Conservation (phyloP, 192 early-diverging fungal species). For the Glomus cerebriforme region DNA sequence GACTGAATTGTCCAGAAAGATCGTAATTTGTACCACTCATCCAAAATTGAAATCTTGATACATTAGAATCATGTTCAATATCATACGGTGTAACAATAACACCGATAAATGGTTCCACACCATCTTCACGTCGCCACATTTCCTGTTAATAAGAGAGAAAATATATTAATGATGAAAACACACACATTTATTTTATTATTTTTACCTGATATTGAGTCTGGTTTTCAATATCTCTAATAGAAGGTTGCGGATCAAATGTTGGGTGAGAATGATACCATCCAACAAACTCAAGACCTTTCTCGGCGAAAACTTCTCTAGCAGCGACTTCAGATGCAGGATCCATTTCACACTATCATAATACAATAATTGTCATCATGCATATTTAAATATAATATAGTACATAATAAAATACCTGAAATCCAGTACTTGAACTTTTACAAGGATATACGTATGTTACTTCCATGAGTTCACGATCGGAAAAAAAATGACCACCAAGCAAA, state of each 20-base stretch:
- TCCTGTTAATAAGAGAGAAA: constrained; percentile 36
- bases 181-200: neutral
- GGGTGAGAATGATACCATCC: constrained; percentile 99
- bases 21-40: constrained; percentile 59
- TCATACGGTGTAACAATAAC: constrained; percentile 86
- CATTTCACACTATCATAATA: constrained; percentile 80
- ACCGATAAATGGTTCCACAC: constrained; percentile 87
- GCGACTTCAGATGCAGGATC: constrained; percentile 85
- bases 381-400: neutral
- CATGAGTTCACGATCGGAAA: constrained; percentile 49
- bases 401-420: constrained; percentile 56
- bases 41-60: constrained; percentile 63
- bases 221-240: constrained; percentile 88
- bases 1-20: constrained; percentile 56
- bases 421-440: constrained; percentile 78
- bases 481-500: constrained; percentile 80
- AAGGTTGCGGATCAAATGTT: constrained; percentile 87
- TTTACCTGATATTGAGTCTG: constrained; percentile 83
- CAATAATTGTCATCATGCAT: neutral
- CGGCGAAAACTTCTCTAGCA: constrained; percentile 74
- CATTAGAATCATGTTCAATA: constrained; percentile 47
- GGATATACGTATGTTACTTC: constrained; percentile 74
- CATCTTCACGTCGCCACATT: constrained; percentile 66
- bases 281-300: constrained; percentile 65
- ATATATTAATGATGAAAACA: constrained; percentile 2